Evolutionary conservation across 768 basidiomycete species (phyloP), one percentile per base, ranked within the genome.

Genomic region (Phlebiopsis gigantea): DNA sequence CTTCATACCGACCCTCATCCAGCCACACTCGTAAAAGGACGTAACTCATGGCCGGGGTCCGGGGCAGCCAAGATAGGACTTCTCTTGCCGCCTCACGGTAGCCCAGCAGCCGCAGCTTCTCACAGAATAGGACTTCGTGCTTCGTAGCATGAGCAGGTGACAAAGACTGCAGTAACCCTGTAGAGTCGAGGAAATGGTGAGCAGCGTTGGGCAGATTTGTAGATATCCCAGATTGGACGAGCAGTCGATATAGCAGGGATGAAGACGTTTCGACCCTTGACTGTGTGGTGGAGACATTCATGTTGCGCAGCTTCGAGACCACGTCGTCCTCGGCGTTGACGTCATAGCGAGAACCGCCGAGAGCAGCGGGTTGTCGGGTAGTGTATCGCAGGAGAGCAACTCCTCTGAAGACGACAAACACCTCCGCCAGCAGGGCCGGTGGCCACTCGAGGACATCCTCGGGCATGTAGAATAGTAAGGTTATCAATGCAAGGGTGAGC

Each of bases 391-490:
- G 73, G 75, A 89, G 86, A 22, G 86, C 82, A 22, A 88, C 72
- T 14, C 87, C 88, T n/a, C 89, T 79, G 62, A 87, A 90, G 25
- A 91, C 83, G 7, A 87, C 87, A 68, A 92, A 85, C 22, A 90
- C 79, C 66, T 91, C 88, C 8, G 82, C 83, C 46, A 88, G 69
- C 25, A 89, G 64, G 21, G 82, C 72, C 17, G 82, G 80, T 64
- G 86, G 82, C 83, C 87, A 87, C 30, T 75, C 71, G 31, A 73
- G 71, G n/a, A 87, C 70, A 39, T 84, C 80, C 24, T 85, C 82
- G 6, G 82, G 77, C 50, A 88, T 74, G 73, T 90, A 89, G 67
- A 90, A 85, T 17, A 92, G 75, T 25, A 91, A 69, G 22, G 79
- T 77, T 50, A 89, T 71, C 45, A 93, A 71, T 10, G 82, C 77